Conservation (phyloP, 2,329 filamentous ascomycete species). For the Saccharata proteae region DNA sequence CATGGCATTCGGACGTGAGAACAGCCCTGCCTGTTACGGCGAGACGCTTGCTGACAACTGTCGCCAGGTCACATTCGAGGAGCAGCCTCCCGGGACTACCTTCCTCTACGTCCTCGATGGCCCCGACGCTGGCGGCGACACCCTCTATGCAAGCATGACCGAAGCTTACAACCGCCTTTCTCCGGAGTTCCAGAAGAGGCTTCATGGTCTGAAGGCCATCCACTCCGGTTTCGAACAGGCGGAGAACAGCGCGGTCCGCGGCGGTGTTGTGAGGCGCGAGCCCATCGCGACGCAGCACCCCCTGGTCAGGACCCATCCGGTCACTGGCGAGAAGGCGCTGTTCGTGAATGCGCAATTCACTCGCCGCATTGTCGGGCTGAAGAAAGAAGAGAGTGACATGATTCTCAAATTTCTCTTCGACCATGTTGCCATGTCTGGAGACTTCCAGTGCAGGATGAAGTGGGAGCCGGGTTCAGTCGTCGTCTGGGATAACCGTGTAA, state of each 20-base stretch:
- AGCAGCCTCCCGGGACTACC: conserved; percentile 79
- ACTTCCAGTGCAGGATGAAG: conserved; percentile 62
- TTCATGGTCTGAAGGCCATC: conserved; percentile 69
- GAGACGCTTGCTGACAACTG: too few species aligned
- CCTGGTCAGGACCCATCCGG: conserved; percentile 66
- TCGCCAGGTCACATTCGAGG: conserved; percentile 82
- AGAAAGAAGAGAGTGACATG: conserved; percentile 75
- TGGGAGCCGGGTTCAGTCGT: conserved; percentile 74
- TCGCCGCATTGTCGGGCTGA: conserved; percentile 66
- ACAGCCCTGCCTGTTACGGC: too few species aligned
- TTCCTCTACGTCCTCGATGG: conserved; percentile 82
- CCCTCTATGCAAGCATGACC: conserved; percentile 66
- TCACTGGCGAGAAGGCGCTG: conserved; percentile 70
- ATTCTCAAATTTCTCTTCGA: conserved; percentile 67
- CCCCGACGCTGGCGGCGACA: conserved; percentile 71
- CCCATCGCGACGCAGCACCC: conserved; percentile 66
- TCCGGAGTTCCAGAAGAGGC: conserved; percentile 62
- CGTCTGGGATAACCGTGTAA: conserved; percentile 77
- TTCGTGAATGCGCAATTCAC: conserved; percentile 81
- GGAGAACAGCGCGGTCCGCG: conserved; percentile 51
- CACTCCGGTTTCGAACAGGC: conserved; percentile 79
- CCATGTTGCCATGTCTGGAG: conserved; percentile 58
- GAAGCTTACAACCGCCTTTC: conserved; percentile 74
- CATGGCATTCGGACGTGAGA: conserved; percentile 84
- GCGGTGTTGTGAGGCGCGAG: conserved; percentile 62